These are phyloP conservation scores for Forsythia suspensa DNA, from an alignment of 257 asterid species.

Conservation along the genomic window DNA sequence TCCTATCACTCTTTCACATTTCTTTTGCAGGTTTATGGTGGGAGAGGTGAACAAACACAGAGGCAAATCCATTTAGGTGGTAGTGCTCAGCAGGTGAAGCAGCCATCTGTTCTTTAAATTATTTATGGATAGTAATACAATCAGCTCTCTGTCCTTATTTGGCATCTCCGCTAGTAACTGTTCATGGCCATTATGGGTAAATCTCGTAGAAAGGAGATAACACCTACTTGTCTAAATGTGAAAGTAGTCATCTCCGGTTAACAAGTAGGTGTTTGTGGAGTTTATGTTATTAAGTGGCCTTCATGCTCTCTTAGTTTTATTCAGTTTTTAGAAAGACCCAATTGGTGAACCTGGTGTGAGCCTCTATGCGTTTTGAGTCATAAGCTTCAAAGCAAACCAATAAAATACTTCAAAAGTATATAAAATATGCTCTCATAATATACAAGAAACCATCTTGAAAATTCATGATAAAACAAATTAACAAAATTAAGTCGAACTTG, in stretches of 20 bases:
- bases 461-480: not conserved
- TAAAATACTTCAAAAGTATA: not conserved
- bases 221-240: not conserved
- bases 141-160: not conserved
- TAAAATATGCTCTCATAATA: not conserved
- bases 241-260: not conserved
- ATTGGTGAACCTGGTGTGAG: not conserved
- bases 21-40: conserved; percentile 73
- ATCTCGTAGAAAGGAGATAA: not conserved
- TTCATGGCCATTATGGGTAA: not conserved
- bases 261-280: not conserved
- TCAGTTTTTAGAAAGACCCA: not conserved
- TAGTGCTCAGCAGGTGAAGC: conserved; percentile 75
- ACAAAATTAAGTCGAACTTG: not conserved
- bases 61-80: conserved; percentile 94
- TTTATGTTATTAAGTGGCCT: not conserved
- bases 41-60: conserved; percentile 82
- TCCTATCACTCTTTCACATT: not conserved
- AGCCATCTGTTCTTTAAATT: not conserved
- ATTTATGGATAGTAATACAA: not conserved
- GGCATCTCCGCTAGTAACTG: not conserved
- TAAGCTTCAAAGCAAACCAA: not conserved
- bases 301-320: too few relatives aligned
- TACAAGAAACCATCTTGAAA: not conserved
- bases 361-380: not conserved